phyloP scores from a whole-genome alignment of 257 asterid genomes.

The Pogostemon cablin region DNA sequence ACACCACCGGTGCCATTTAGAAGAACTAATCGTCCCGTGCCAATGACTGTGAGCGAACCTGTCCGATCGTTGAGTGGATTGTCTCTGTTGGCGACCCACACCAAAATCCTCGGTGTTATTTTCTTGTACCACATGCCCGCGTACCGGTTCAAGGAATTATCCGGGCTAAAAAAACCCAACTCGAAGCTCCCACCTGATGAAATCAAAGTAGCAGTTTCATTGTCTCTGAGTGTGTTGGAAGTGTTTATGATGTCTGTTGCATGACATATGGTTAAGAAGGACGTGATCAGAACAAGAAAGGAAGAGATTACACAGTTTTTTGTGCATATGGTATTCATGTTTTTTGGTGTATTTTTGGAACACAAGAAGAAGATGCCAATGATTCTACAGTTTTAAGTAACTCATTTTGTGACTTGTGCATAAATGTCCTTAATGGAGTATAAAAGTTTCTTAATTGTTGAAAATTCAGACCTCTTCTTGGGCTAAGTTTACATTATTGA shows the following conservation, averaged over 20 bases:
- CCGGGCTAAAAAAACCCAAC: constrained; percentile 11
- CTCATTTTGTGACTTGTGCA: no score
- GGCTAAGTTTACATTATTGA: no score
- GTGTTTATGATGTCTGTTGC: not conserved
- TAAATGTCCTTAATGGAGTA: no score
- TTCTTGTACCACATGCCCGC: constrained; percentile 57
- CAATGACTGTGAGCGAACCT: constrained; percentile 34
- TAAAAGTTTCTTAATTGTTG: no score
- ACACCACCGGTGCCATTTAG: constrained; percentile 17
- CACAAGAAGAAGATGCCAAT: no score
- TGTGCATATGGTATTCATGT: no score
- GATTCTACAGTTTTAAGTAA: no score
- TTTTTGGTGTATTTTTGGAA: no score
- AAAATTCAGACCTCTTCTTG: no score
- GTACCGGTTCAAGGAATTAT: constrained; percentile 14
- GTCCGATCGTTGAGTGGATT: constrained; percentile 32
- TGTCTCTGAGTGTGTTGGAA: constrained; percentile 31
- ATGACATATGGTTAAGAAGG: not conserved
- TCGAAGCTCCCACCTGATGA: constrained; percentile 46
- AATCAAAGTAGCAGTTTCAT: constrained; percentile 35
- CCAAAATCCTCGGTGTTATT: constrained; percentile 30
- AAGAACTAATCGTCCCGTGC: constrained; percentile 41
- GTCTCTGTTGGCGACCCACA: constrained; percentile 56
- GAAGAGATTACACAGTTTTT: no score
- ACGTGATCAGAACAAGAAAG: no score